A percentile compares a stretch with the other conserved stretches of the same genome.
phyloP scores from a whole-genome alignment of 225 moss, liverwort and hornwort species.

The Takakia lepidozioides region DNA sequence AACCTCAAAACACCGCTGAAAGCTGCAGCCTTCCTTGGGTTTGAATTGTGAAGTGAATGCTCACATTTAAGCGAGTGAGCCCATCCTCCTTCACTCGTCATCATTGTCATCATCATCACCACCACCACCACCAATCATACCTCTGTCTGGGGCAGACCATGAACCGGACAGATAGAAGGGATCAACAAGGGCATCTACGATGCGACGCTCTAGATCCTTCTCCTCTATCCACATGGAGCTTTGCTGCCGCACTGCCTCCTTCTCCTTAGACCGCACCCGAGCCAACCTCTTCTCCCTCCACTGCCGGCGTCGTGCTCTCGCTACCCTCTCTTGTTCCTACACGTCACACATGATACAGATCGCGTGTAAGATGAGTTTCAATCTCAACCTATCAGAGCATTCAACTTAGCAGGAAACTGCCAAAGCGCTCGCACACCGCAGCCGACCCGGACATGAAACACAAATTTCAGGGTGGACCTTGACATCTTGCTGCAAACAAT shows the following conservation, averaged over 20 bases:
- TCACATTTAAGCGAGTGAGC: too few species aligned
- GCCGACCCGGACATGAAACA: neutral
- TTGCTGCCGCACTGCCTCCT: conserved; percentile 56
- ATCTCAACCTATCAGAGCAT: neutral
- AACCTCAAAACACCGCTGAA: too few species aligned
- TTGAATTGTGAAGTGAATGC: too few species aligned
- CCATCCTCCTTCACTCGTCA: conserved; percentile 29
- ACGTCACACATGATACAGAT: conserved; percentile 2
- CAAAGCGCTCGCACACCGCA: too few species aligned
- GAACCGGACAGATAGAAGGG: conserved; percentile 83
- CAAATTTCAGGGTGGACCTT: too few species aligned
- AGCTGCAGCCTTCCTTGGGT: too few species aligned
- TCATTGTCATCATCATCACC: conserved; percentile 25
- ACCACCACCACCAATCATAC: conserved; percentile 30
- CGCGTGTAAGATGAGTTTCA: neutral
- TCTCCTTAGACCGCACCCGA: conserved; percentile 46
- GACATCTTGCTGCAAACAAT: too few species aligned
- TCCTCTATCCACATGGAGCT: conserved; percentile 92
- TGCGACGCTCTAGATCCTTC: conserved; percentile 85
- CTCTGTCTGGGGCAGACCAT: conserved; percentile 59
- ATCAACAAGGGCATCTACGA: conserved; percentile 82
- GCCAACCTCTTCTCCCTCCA: conserved; percentile 60
- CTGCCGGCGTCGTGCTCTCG: conserved; percentile 49
- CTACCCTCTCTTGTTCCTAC: conserved; percentile 77
- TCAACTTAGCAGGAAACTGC: neutral